Conservation (phyloP, 805 yeast genomes). For the Komagataella pastoris region DNA sequence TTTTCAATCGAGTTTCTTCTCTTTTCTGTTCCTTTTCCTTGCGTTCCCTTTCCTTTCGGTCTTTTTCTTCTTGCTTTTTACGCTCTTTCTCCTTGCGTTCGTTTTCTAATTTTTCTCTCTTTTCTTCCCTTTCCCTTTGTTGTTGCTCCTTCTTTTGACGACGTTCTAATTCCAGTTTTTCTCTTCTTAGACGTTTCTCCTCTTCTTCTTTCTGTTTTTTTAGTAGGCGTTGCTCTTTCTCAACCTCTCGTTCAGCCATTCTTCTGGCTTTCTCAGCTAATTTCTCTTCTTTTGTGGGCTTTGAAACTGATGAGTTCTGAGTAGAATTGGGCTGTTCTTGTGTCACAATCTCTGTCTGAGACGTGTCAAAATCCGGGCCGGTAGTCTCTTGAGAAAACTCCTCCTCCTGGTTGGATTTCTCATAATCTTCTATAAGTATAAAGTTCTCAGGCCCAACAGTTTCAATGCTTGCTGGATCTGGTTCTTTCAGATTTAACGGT, state of each 20-base stretch:
- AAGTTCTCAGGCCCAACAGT: not conserved
- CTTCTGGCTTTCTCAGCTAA: not conserved
- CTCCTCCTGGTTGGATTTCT: not conserved
- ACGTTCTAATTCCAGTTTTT: not conserved
- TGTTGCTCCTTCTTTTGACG: not conserved
- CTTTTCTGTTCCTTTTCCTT: not conserved
- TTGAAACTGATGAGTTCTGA: not conserved
- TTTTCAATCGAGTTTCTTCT: slow-evolving; percentile 1
- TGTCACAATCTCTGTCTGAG: not conserved
- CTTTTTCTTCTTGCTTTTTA: slow-evolving; percentile 9
- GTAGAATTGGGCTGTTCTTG: not conserved
- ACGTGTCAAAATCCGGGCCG: not conserved
- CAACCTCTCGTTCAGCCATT: slow-evolving; percentile 3
- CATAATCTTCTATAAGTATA: not conserved
- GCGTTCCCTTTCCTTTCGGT: slow-evolving; percentile 8
- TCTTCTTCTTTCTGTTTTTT: slow-evolving; percentile 7
- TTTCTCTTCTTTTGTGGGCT: not conserved
- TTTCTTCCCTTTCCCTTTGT: slow-evolving; percentile 7
- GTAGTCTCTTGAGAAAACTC: not conserved
- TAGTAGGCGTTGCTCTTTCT: slow-evolving; percentile 4
- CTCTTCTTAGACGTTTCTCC: slow-evolving; percentile 3
- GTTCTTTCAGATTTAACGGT: not conserved
- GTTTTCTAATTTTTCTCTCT: slow-evolving; percentile 11
- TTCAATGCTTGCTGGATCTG: not conserved
- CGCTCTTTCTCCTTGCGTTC: slow-evolving; percentile 13